Conservation (phyloP, 2,329 filamentous ascomycete genomes). For the Botrytis byssoidea region DNA sequence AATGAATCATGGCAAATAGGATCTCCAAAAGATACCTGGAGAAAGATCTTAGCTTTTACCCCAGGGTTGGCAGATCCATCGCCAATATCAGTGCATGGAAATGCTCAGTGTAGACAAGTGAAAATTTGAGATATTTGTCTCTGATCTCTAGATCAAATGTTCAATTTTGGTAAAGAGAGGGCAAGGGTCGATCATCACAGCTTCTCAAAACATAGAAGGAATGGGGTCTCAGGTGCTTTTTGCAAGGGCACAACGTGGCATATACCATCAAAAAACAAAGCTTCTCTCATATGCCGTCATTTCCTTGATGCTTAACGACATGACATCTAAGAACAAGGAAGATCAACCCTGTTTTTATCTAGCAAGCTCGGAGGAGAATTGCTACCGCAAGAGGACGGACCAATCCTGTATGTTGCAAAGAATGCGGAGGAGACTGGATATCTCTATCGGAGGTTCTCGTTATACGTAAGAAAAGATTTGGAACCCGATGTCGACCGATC, state of each 20-base stretch:
- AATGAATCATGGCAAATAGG: not conserved
- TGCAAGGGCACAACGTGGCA: not conserved
- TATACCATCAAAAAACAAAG: not conserved
- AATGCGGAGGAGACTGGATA: not conserved
- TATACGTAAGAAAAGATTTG: not conserved
- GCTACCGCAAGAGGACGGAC: not conserved
- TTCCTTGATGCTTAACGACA: not conserved
- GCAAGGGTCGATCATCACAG: not conserved
- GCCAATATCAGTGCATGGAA: not conserved
- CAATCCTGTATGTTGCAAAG: not conserved
- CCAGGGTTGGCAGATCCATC: not conserved
- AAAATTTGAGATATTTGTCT: not conserved
- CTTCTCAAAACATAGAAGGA: not conserved
- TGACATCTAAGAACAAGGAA: not conserved
- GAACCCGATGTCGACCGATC: not conserved
- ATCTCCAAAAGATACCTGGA: not conserved
- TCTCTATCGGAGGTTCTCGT: not conserved
- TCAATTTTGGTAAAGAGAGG: not conserved
- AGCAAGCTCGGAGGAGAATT: not conserved
- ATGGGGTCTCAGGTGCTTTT: not conserved
- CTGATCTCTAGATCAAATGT: not conserved
- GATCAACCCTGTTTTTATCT: not conserved
- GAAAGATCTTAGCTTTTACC: not conserved
- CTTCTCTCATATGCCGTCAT: not conserved
- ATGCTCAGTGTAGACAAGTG: not conserved